Base-by-base conservation (phyloP, 495 filamentous ascomycete genomes). In the Extremus antarcticus region DNA sequence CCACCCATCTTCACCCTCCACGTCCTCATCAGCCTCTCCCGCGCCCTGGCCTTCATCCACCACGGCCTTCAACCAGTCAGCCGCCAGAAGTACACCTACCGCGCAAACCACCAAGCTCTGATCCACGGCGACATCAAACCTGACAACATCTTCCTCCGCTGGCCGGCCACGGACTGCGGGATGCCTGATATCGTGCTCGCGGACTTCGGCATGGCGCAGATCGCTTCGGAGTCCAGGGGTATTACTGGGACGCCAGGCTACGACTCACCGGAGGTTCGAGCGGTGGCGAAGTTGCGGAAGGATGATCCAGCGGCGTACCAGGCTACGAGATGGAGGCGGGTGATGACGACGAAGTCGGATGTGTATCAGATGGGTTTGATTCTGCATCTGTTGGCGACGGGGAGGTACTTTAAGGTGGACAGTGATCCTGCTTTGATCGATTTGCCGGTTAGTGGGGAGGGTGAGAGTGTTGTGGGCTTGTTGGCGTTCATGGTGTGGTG, bases 121-220 rank as follows among this genome's bases (percentile, higher is more conserved):
- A 88, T 98, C 21, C 92, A 98, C 64, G 83, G 92, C 0, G 92
- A 98, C 68, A 76, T 98, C 19, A 97, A 97, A 63, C 92, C 90
- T 0, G 90, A 97, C 61, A 98, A 98, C 59, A 81, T 98, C 50
- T 97, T 97, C 70, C 92, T 96, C 61, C 50, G 50, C 50, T 53
- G 55, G 49, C 11, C 39, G n/a, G 13, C 11, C 11, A 40, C 8
- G 43, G 16, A 20, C 3, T 58, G 39, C 22, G 56, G 51, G 19
- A 8, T 58, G 20, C 56, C 56, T 1, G 43, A 48, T n/a, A 43
- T 54, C 45, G 51, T 58, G 1, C 51, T 58, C 22, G 43, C 49
- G 8, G 56, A 58, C 48, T 54, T 53, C 13, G 56, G 51, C 25
- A 22, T 49, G 19, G 50, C 56, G 0, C 2, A 1, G 13, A 9